Percentiles rank a stretch among this genome's conserved stretches.
Evolutionary conservation across 2,329 filamentous ascomycete species (phyloP).

Genomic region (Reticulascus tulasneorum): DNA sequence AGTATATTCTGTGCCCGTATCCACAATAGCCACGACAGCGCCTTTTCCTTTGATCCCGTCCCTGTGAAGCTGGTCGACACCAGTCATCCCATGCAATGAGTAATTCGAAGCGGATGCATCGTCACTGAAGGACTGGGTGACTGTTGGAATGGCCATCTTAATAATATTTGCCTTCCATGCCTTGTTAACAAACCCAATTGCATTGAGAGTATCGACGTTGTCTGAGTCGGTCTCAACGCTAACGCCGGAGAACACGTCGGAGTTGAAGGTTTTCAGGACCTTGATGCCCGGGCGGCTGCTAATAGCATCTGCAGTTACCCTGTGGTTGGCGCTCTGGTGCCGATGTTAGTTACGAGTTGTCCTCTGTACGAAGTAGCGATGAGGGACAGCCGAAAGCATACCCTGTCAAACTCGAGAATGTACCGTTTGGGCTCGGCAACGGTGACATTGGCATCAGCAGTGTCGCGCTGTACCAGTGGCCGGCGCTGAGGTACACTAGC

Average conservation of each 20-base stretch:
- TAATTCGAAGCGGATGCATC: constrained; percentile 19
- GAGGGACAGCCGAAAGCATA: not conserved
- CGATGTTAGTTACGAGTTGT: not conserved
- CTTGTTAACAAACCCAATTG: constrained; percentile 5
- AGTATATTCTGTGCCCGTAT: constrained; percentile 35
- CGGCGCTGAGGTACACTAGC: too few relatives aligned
- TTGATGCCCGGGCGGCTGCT: constrained; percentile 4
- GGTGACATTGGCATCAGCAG: too few relatives aligned
- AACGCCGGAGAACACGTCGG: constrained; percentile 9
- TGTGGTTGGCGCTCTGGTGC: constrained; percentile 1
- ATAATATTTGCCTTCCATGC: constrained; percentile 11
- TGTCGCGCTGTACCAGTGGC: too few relatives aligned
- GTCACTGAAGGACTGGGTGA: not conserved
- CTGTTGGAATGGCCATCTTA: not conserved
- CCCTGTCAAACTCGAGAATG: constrained; percentile 10
- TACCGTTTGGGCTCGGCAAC: constrained; percentile 8
- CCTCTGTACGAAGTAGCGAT: too few relatives aligned
- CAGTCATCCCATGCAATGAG: constrained; percentile 32
- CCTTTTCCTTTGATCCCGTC: constrained; percentile 33
- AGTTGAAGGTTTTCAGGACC: constrained; percentile 8
- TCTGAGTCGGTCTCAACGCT: constrained; percentile 5
- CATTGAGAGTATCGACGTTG: constrained; percentile 5
- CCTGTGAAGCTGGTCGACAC: constrained; percentile 32
- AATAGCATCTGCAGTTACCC: constrained; percentile 1
- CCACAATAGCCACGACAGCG: constrained; percentile 33